Evolutionary conservation across 352 stramenopile genomes (phyloP).

Genomic region (Globisporangium perplexum): DNA sequence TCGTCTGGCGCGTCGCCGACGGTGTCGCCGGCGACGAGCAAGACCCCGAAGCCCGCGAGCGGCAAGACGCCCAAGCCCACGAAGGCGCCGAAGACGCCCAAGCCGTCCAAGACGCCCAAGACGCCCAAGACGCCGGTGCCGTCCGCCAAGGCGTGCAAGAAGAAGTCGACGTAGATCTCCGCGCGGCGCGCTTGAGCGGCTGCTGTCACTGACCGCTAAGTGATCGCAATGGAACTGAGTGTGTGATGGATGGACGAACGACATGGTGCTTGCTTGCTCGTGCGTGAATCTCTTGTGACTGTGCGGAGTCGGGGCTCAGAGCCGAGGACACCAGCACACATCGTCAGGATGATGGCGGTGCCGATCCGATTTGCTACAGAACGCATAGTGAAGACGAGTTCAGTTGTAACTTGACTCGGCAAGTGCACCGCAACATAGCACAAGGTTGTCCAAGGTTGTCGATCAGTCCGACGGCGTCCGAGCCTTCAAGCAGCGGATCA

Average conservation of each 20-base stretch:
- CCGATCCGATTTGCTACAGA: background rate
- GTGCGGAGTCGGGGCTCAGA: no score
- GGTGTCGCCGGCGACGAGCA: slow-evolving; percentile 1
- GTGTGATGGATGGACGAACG: background rate
- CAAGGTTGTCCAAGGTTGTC: no score
- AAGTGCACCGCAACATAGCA: no score
- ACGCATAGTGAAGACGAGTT: no score
- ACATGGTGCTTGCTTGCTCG: no score
- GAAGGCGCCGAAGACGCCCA: slow-evolving; percentile 7
- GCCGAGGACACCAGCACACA: background rate
- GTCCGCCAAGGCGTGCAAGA: slow-evolving; percentile 8
- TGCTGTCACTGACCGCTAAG: background rate
- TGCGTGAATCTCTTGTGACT: no score
- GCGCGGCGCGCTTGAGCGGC: no score
- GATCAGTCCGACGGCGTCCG: no score
- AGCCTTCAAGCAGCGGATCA: no score
- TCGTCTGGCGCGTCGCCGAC: background rate
- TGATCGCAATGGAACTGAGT: background rate
- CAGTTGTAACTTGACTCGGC: no score
- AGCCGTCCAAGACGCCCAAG: slow-evolving; percentile 10
- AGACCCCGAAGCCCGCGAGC: slow-evolving; percentile 3
- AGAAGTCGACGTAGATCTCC: slow-evolving; percentile 9
- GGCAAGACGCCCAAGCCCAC: slow-evolving; percentile 3
- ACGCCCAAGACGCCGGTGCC: background rate
- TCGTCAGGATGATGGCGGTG: background rate